Evolutionary conservation across 2,329 filamentous ascomycete species (phyloP).

Genomic region (Venturia effusa): DNA sequence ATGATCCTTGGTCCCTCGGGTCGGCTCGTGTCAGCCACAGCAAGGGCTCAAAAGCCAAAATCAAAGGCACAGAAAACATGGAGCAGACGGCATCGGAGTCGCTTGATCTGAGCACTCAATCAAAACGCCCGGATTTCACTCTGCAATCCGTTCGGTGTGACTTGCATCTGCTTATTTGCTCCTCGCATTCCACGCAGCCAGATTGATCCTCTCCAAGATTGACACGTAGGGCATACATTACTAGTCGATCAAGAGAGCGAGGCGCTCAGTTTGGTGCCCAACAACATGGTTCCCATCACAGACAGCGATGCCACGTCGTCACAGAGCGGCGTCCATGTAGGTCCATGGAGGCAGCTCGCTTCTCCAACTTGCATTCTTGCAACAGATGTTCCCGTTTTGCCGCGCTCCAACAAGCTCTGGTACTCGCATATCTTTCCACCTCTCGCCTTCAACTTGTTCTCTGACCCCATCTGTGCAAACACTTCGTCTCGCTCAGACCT

Average conservation of each 20-base stretch:
- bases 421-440: neutral
- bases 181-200: neutral
- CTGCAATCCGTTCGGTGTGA: neutral
- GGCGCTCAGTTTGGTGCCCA: slow-evolving; percentile 3
- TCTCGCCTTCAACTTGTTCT: neutral
- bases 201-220: neutral
- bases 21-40: neutral
- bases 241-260: neutral
- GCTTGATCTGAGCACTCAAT: neutral
- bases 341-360: slow-evolving; percentile 1
- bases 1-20: neutral
- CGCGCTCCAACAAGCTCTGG: neutral
- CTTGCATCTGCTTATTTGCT: neutral
- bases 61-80: neutral
- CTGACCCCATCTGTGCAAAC: neutral
- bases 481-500: neutral
- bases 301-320: neutral
- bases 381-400: neutral
- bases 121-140: neutral
- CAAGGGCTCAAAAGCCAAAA: neutral
- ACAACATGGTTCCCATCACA: slow-evolving; percentile 3
- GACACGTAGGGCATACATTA: slow-evolving; percentile 2
- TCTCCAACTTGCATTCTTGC: neutral
- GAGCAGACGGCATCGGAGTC: neutral
- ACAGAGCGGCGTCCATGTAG: neutral